Conservation (phyloP, 2,329 filamentous ascomycete species). For the Penicillium sp. region DNA sequence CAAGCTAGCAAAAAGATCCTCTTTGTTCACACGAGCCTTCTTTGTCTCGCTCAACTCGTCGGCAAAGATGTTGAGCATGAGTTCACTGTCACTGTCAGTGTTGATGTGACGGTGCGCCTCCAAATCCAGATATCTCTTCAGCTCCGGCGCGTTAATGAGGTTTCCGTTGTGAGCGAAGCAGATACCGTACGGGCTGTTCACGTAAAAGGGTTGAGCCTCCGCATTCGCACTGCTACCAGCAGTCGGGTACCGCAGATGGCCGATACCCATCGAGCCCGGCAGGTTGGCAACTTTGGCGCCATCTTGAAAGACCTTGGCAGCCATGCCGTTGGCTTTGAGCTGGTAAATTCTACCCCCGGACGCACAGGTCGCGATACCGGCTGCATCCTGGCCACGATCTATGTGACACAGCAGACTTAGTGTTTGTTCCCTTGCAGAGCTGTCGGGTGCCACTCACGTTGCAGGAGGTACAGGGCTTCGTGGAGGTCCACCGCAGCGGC, state of each 20-base stretch:
- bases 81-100: conserved; percentile 81
- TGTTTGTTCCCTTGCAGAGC: neutral
- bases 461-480: conserved; percentile 67
- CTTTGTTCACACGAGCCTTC: conserved; percentile 72
- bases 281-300: conserved; percentile 68
- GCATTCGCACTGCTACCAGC: conserved; percentile 77
- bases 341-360: conserved; percentile 77
- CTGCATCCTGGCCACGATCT: conserved; percentile 80
- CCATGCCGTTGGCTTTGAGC: conserved; percentile 87
- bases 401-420: conserved; percentile 22
- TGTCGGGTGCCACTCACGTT: conserved; percentile 41
- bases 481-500: conserved; percentile 61
- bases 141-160: conserved; percentile 70
- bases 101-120: conserved; percentile 84
- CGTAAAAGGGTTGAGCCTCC: conserved; percentile 89
- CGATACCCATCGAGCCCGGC: conserved; percentile 80
- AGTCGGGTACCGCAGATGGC: conserved; percentile 84
- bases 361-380: conserved; percentile 72
- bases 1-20: conserved; percentile 70
- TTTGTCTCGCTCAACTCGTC: conserved; percentile 74
- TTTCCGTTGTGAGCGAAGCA: conserved; percentile 83
- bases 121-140: conserved; percentile 67
- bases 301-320: conserved; percentile 76
- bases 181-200: conserved; percentile 80
- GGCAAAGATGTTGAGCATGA: conserved; percentile 85